Evolutionary conservation across 2,329 filamentous ascomycete species (phyloP), one percentile per base, ranked within the genome.

Genomic region (Fusarium humuli): DNA sequence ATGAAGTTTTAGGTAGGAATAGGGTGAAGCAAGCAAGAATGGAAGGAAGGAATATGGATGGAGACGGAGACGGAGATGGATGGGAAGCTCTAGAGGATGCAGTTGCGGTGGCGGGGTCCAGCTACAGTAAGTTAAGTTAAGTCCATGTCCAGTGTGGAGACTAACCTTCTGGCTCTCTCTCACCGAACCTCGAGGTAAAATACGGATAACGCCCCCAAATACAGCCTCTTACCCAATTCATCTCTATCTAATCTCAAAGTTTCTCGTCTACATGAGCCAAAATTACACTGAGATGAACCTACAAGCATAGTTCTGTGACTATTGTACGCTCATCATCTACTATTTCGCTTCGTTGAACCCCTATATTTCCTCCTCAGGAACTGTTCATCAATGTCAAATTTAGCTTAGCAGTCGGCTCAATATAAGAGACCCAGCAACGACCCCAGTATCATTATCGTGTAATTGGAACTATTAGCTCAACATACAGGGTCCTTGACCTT

Each of bases 91-190:
- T 42, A 73, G 60, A 56, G 71, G 74, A 76, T 45, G 29, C 41
- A 41, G 70, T 69, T 71, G 70, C 73, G 68, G 70, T 74, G 73
- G 75, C 73, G 73, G 74, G 71, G 64, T 67, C 63, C 55, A 64
- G 73, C 73, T 77, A 76, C 71, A 66, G 70, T 67, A 66, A 63
- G 61, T 71, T 68, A 69, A 73, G 71, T 70, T 53, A 62, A 63
- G 58, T 47, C 50, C 34, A 63, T 45, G 32, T 45, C 46, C 53
- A 54, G 44, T 75, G 75, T 74, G 75, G 74, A 62, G 70, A 74
- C 67, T 32, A 46, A 50, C 53, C 41, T 40, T 63, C 23, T 59
- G 48, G 48, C 55, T 44, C 46, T 61, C 25, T 46, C 64, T 60
- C 42, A 41, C 41, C 55, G 65, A 64, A 58, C 32, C 45, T 56